Percentiles rank a stretch among this genome's conserved stretches.
Conservation (phyloP, 2,329 filamentous ascomycete genomes). For the Pseudomassariella vexata region DNA sequence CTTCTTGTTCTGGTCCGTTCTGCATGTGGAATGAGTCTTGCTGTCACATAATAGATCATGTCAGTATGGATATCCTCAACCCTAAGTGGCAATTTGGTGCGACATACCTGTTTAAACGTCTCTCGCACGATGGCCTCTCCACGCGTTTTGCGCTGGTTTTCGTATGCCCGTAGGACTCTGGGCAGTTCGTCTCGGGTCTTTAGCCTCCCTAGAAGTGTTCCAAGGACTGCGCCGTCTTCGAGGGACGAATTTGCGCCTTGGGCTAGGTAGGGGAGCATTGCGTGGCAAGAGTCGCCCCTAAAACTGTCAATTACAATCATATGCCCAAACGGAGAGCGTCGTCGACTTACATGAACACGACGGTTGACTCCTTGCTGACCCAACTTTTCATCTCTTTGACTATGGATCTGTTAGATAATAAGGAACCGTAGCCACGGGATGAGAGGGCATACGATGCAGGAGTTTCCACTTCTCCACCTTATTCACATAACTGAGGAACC, state of each 20-base stretch:
- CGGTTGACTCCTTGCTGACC: constrained; percentile 46
- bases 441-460: constrained; percentile 39
- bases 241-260: constrained; percentile 64
- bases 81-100: too few relatives aligned
- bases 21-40: constrained; percentile 46
- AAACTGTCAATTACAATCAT: constrained; percentile 13
- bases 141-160: constrained; percentile 39
- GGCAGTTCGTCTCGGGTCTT: constrained; percentile 38
- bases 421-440: constrained; percentile 5
- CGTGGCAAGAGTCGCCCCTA: constrained; percentile 56
- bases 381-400: constrained; percentile 46
- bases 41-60: too few relatives aligned
- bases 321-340: constrained; percentile 12
- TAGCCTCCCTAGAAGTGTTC: constrained; percentile 48
- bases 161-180: constrained; percentile 37
- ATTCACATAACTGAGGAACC: constrained; percentile 43
- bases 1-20: constrained; percentile 51
- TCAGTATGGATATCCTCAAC: too few relatives aligned
- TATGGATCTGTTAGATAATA: constrained; percentile 9
- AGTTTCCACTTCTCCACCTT: constrained; percentile 65
- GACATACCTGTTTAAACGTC: constrained; percentile 44
- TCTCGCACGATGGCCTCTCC: constrained; percentile 53
- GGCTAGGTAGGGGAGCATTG: constrained; percentile 58
- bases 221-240: constrained; percentile 63
- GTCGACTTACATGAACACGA: constrained; percentile 40